Conservation (phyloP, 2,329 filamentous ascomycete species). For the Hymenoscyphus linearis region DNA sequence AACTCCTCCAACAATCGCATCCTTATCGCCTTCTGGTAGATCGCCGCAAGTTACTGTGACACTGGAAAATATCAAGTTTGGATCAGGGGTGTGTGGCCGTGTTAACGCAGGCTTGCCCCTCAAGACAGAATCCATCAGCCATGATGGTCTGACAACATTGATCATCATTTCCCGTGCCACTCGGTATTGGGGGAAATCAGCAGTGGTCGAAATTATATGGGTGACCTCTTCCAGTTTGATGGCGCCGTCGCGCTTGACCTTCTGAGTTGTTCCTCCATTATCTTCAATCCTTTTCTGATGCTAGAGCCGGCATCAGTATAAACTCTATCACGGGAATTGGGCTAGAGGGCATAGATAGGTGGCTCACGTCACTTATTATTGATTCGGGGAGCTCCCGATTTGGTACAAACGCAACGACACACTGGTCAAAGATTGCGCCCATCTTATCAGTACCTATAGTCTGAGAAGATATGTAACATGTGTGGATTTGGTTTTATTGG, state of each 20-base stretch:
- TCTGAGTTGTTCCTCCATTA: slow-evolving; percentile 34
- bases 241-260: slow-evolving; percentile 35
- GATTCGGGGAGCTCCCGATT: neutral
- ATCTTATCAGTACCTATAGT: neutral
- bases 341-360: neutral
- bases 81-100: slow-evolving; percentile 84
- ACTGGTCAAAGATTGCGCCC: neutral
- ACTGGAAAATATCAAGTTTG: slow-evolving; percentile 81
- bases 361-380: neutral
- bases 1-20: slow-evolving; percentile 85
- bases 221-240: slow-evolving; percentile 44
- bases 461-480: neutral
- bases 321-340: neutral
- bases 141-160: slow-evolving; percentile 75
- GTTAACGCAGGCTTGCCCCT: slow-evolving; percentile 70
- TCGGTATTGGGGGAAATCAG: slow-evolving; percentile 86
- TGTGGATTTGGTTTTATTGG: neutral
- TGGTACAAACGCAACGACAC: neutral
- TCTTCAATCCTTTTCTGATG: slow-evolving; percentile 26
- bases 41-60: slow-evolving; percentile 79
- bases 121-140: slow-evolving; percentile 68
- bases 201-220: slow-evolving; percentile 68
- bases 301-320: neutral
- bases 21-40: slow-evolving; percentile 79
- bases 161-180: slow-evolving; percentile 71